Base-by-base conservation (phyloP, 164 flowering plant genomes). In the Stephania yunnanensis region DNA sequence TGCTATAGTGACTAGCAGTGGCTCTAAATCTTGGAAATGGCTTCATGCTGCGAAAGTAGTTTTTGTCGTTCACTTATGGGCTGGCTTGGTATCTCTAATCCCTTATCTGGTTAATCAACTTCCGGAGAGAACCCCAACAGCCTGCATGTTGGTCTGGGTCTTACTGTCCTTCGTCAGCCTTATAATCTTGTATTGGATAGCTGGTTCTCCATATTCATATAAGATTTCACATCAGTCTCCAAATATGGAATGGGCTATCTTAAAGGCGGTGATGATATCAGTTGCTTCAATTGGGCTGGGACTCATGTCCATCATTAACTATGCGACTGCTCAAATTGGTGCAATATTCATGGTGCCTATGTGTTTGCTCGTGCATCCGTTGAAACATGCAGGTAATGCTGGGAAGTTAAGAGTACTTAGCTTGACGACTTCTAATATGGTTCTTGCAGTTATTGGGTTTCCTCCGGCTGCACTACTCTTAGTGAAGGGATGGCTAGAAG, bases 271-370 rank as follows among this genome's bases (percentile, higher is more conserved):
- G 67, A 91, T 87, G 55, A 81, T 92, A 70, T 86, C 96, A 52
- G 81, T 87, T 66, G 87, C 92, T 70, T 86, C 89, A 71, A 89
- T 89, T 61, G 97, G 98, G 68, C 81, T 95, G 70, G 82, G 89
- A 71, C 87, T 93, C 52, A 95, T 95, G 99, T 95, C 99, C 15
- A 84, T 95, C 45, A 88, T 95, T 31, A 95, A 95, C 84, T 95
- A 89, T 75, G 96, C 98, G 22, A 84, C 98, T 6, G 98, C 99
- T 69, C 92, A 92, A 82, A 84, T 93, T 52, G 99, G 97, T 42
- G 96, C 98, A 7, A 72, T 93, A 30, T 64, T 91, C 55, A 12
- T 93, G 68, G 97, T 95, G 8, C 97, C 97, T 5, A 84, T 91
- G 87, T 91, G 97, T 81, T 84, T 95, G 86, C 53, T 89, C 69